These are phyloP conservation scores for Vigna trinervia DNA, from an alignment of 306 rosid genomes.

Conservation along the genomic window DNA sequence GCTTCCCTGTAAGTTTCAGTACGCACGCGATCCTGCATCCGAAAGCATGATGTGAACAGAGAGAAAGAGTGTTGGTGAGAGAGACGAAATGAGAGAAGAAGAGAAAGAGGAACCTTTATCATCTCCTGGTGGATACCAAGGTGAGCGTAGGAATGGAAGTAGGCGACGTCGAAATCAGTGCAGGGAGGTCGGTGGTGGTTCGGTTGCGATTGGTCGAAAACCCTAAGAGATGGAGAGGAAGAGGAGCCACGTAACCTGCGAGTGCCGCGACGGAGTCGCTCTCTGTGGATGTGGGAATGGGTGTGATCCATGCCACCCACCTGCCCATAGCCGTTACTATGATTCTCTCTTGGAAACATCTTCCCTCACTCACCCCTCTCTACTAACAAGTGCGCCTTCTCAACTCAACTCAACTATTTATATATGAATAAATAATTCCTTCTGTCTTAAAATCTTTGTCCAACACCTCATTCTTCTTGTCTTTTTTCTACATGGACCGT, in stretches of 20 bases:
- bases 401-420: background rate
- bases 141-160: constrained; percentile 92
- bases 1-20: constrained; percentile 89
- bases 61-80: background rate
- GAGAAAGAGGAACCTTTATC: constrained; percentile 72
- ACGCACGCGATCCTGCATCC: constrained; percentile 78
- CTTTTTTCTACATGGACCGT: too few relatives aligned
- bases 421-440: too few relatives aligned
- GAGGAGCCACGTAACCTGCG: constrained; percentile 64
- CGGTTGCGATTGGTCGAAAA: constrained; percentile 53
- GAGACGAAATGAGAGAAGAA: background rate
- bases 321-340: constrained; percentile 52
- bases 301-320: constrained; percentile 33
- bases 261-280: constrained; percentile 69
- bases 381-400: background rate
- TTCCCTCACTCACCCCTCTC: background rate
- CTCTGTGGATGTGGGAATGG: constrained; percentile 48
- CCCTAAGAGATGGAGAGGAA: constrained; percentile 64
- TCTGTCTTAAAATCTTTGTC: too few relatives aligned
- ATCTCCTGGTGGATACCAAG: constrained; percentile 97
- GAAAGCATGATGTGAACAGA: background rate
- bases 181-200: constrained; percentile 64
- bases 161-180: constrained; percentile 93
- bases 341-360: constrained; percentile 42
- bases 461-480: too few relatives aligned